Base-by-base conservation (phyloP, 2,329 filamentous ascomycete species). In the Ampelomyces quisqualis region DNA sequence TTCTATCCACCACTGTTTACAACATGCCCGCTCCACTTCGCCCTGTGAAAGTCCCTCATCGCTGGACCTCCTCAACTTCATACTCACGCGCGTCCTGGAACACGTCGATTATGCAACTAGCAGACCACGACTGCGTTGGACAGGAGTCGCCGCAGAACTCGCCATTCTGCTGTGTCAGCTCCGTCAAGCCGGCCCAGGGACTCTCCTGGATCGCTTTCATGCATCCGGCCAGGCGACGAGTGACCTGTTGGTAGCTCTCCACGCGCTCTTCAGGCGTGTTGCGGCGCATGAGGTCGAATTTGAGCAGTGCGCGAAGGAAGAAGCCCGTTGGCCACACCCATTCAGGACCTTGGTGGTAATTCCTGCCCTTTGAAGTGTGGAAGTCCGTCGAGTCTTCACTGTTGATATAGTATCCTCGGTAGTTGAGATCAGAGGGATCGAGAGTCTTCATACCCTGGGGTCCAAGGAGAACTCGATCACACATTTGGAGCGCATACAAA, bases 251-350 rank as follows among this genome's bases (percentile, higher is more conserved):
- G 75, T 95, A 95, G 3, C 86, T 87, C 70, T 97, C 93, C 1
- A 85, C 85, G 21, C 84, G 80, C 49, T 86, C 88, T 58, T 88
- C 79, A 4, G 71, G 65, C 1, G 77, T 80, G 48, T 78, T 77
- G 34, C 88, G 79, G 20, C 90, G 77, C 73, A 79, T 77, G 34
- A 97, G 73, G 65, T 96, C 90, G 60, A 97, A 97, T 67, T 90
- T 87, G 49, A 98, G 78, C 51, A 98, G 74, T 1, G 93, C 93
- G 34, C 94, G 84, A 15, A 96, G 76, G 77, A 95, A 98, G 75
- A 90, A 98, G 4, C 93, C 93, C 1, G 89, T 91, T 0, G 91
- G 94, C 93, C 93, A 98, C 17, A 96, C 73, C 93, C 93, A 98
- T 68, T 98, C 93, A 0, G 93, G 94, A 4, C 93, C 93, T 68